Percentiles rank a stretch among this genome's conserved stretches.
Evolutionary conservation across 495 filamentous ascomycete genomes (phyloP).

Genomic region (Coniosporium apollinis): DNA sequence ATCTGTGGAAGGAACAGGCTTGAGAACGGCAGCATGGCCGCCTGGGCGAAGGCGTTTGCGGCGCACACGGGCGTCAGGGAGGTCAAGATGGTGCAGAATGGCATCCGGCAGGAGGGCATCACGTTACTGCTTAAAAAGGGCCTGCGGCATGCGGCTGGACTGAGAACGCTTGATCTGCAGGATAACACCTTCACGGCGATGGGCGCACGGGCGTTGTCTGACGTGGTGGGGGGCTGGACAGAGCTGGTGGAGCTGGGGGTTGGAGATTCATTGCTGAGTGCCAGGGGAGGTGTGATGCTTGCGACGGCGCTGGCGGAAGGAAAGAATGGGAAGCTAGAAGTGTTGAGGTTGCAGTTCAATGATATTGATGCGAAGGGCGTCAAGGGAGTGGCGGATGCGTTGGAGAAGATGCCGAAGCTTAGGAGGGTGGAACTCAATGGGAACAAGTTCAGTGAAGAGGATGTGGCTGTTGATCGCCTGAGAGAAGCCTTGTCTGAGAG

Average conservation of each 20-base stretch:
- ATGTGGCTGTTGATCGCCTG: slow-evolving; percentile 39
- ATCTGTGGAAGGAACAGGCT: slow-evolving; percentile 91
- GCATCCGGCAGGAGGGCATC: slow-evolving; percentile 88
- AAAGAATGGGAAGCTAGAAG: slow-evolving; percentile 59
- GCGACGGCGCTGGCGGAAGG: slow-evolving; percentile 56
- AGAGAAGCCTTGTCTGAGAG: slow-evolving; percentile 34
- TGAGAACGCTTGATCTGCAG: slow-evolving; percentile 74
- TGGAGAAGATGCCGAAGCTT: slow-evolving; percentile 47
- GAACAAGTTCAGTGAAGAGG: slow-evolving; percentile 84
- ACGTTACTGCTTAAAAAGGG: slow-evolving; percentile 59
- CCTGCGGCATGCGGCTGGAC: slow-evolving; percentile 42
- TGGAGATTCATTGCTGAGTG: slow-evolving; percentile 68
- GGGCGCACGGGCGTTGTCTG: slow-evolving; percentile 63
- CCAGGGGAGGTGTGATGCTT: slow-evolving; percentile 60
- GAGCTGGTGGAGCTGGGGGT: slow-evolving; percentile 70
- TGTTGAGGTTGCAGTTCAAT: slow-evolving; percentile 80
- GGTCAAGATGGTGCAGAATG: slow-evolving; percentile 97
- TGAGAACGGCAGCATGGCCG: slow-evolving; percentile 88
- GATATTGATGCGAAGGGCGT: slow-evolving; percentile 67
- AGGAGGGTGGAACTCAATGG: slow-evolving; percentile 85
- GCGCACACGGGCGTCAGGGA: slow-evolving; percentile 61
- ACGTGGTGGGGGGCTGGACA: slow-evolving; percentile 56
- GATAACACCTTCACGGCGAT: slow-evolving; percentile 88
- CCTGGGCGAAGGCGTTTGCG: slow-evolving; percentile 75
- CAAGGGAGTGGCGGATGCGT: slow-evolving; percentile 42